These are phyloP conservation scores for Oryza punctata DNA, from an alignment of 176 grass and related monocot genomes.

Conservation along the genomic window DNA sequence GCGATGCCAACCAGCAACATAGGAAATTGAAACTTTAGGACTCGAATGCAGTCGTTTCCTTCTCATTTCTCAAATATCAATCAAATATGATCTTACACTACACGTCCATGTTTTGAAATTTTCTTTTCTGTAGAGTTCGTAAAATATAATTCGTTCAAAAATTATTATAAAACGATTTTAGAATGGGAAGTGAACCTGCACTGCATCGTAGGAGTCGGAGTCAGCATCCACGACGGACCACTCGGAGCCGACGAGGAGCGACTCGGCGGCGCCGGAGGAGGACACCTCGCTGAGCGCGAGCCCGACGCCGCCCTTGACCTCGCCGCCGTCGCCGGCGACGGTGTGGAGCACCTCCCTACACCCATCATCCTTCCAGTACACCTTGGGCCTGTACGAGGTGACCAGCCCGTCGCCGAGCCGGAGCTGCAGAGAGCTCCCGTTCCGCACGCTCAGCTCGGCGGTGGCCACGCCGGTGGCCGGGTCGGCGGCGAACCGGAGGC, in stretches of 20 bases:
- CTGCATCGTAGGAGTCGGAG: slow-evolving; percentile 85
- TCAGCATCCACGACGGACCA: slow-evolving; percentile 78
- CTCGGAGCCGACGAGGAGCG: slow-evolving; percentile 44
- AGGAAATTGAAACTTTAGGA: too few species aligned
- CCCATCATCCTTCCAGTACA: slow-evolving; percentile 81
- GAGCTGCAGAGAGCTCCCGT: slow-evolving; percentile 78
- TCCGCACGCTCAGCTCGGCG: slow-evolving; percentile 78
- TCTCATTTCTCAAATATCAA: too few species aligned
- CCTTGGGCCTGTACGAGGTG: slow-evolving; percentile 92
- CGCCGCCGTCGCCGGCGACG: slow-evolving; percentile 16
- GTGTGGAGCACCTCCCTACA: slow-evolving; percentile 87
- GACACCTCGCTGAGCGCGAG: slow-evolving; percentile 72
- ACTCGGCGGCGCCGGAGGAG: slow-evolving; percentile 17
- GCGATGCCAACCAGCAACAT: too few species aligned
- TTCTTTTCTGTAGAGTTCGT: not conserved
- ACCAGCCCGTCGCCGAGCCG: slow-evolving; percentile 75
- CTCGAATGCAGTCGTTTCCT: too few species aligned
- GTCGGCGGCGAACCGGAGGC: slow-evolving; percentile 68
- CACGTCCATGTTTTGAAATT: not conserved
- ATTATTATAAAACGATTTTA: not conserved
- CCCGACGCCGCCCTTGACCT: slow-evolving; percentile 67
- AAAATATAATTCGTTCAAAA: not conserved
- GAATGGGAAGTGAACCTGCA: slow-evolving; percentile 54
- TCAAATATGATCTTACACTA: not conserved
- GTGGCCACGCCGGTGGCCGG: slow-evolving; percentile 42